Conservation (phyloP, 106 monocot species). For the Amphibolis antarctica region DNA sequence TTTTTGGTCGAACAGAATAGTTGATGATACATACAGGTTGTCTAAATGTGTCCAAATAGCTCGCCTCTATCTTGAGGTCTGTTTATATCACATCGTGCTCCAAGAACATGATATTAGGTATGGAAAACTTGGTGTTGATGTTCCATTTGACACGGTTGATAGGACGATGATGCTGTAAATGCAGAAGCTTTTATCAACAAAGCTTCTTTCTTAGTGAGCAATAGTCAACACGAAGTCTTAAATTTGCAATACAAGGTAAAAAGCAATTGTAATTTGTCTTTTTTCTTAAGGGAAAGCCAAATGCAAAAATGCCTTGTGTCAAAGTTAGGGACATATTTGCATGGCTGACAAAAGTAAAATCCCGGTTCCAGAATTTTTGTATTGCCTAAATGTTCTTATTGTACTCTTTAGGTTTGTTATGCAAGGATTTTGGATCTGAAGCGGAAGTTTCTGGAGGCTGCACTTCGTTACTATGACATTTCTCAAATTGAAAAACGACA, state of each 20-base stretch:
- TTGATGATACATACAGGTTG: conserved; percentile 85
- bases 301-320: not conserved
- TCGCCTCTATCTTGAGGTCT: conserved; percentile 93
- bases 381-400: not conserved
- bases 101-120: not conserved
- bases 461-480: conserved; percentile 95
- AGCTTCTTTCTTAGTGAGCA: conserved; percentile 94
- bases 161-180: conserved; percentile 98
- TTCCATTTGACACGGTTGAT: conserved; percentile 7
- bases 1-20: conserved; percentile 40
- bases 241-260: conserved; percentile 91
- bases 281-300: not conserved
- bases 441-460: conserved; percentile 95
- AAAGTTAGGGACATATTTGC: no score
- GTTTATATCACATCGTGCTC: not conserved
- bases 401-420: conserved; percentile 68
- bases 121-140: not conserved
- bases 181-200: conserved; percentile 97
- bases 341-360: no score
- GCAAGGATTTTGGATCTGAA: conserved; percentile 95
- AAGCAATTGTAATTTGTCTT: not conserved
- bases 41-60: conserved; percentile 99
- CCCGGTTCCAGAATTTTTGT: no score
- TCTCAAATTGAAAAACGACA: conserved; percentile 96
- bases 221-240: conserved; percentile 77